phyloP scores from a whole-genome alignment of 352 stramenopile genomes.

The Labyrinthula sp. region DNA sequence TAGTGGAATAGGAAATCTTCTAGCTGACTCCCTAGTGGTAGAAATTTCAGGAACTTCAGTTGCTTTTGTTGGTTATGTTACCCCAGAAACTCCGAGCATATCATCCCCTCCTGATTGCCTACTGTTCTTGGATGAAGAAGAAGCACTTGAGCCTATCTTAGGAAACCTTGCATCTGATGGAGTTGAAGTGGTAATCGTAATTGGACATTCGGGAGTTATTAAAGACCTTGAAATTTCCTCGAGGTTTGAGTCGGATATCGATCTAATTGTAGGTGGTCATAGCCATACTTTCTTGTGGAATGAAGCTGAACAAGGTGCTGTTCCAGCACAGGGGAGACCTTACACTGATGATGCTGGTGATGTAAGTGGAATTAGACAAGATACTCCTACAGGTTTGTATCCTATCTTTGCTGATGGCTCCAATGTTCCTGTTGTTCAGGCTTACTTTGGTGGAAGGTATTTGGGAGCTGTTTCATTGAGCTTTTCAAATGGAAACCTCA shows the following conservation, averaged over 20 bases:
- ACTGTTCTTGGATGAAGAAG: constrained; percentile 2
- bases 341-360: too few species aligned
- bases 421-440: too few species aligned
- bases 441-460: too few species aligned
- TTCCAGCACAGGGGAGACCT: too few species aligned
- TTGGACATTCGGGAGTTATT: constrained; percentile 14
- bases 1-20: not conserved
- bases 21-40: constrained; percentile 8
- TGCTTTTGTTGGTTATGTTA: constrained; percentile 16
- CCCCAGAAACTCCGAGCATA: constrained; percentile 13
- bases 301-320: not conserved
- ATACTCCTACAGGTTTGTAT: constrained; percentile 1
- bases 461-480: too few species aligned
- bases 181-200: constrained; percentile 1
- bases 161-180: not conserved
- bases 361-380: too few species aligned
- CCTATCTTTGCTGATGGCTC: constrained; percentile 7
- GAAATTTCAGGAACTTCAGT: constrained; percentile 1
- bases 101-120: constrained; percentile 9
- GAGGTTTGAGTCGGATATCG: constrained; percentile 5
- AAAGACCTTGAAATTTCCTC: constrained; percentile 16
- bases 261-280: constrained; percentile 18
- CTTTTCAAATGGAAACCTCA: constrained; percentile 1
- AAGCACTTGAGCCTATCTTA: constrained; percentile 8
- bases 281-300: constrained; percentile 24